Evolutionary conservation across 441 rosid species (phyloP).

Genomic region (Theobroma grandiflorum): DNA sequence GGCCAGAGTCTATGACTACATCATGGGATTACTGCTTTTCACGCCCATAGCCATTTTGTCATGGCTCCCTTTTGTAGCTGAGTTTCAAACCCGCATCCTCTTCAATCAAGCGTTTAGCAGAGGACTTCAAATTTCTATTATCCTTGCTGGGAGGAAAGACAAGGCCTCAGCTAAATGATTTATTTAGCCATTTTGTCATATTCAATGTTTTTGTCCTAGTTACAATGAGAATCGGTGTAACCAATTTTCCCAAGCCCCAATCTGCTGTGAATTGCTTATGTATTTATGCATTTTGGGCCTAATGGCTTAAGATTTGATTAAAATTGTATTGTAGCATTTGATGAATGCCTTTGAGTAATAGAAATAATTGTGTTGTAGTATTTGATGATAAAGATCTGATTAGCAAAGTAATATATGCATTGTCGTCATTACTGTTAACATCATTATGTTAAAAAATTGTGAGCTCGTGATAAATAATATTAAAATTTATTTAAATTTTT

Average conservation of each 20-base stretch:
- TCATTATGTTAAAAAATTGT: too few relatives aligned
- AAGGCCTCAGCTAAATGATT: conserved; percentile 33
- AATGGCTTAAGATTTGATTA: too few relatives aligned
- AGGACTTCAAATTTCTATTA: conserved; percentile 95
- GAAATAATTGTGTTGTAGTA: too few relatives aligned
- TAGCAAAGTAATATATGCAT: too few relatives aligned
- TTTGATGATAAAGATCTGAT: too few relatives aligned
- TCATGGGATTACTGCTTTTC: conserved; percentile 83
- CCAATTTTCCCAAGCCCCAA: neutral
- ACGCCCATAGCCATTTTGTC: conserved; percentile 77
- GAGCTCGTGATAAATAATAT: too few relatives aligned
- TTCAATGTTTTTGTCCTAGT: neutral
- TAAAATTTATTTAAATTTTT: too few relatives aligned
- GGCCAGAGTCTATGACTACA: conserved; percentile 84
- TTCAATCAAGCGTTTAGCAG: conserved; percentile 97
- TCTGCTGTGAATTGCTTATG: neutral
- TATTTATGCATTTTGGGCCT: too few relatives aligned
- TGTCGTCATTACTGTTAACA: too few relatives aligned
- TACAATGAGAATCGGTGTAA: neutral
- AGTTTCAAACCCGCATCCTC: conserved; percentile 89
- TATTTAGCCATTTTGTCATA: neutral
- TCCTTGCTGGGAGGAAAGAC: conserved; percentile 69
- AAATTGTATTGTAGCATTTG: too few relatives aligned
- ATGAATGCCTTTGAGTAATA: too few relatives aligned
- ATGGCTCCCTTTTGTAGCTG: conserved; percentile 88